Conservation (phyloP, 2,329 filamentous ascomycete genomes). For the Aspergillus pseudotamarii region DNA sequence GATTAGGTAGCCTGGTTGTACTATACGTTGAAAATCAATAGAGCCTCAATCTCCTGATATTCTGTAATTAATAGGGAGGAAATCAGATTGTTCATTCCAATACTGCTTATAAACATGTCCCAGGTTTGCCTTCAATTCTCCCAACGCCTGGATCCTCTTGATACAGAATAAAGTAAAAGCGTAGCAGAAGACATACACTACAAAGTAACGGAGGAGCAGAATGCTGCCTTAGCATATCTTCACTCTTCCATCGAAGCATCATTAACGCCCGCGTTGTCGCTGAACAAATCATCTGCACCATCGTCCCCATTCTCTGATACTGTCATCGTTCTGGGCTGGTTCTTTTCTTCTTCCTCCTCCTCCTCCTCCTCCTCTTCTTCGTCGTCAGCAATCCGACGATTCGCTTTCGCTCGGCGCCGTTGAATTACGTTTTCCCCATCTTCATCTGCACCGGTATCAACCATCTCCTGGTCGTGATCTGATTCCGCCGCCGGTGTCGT, state of each 20-base stretch:
- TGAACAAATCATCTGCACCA: conserved; percentile 43
- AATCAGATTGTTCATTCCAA: background rate
- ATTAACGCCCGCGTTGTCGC: conserved; percentile 33
- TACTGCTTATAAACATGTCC: background rate
- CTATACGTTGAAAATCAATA: background rate
- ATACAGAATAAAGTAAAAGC: conserved; percentile 13
- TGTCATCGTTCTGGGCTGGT: conserved; percentile 22
- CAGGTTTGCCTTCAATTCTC: conserved; percentile 1
- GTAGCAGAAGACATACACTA: conserved; percentile 13
- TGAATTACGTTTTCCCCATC: conserved; percentile 33
- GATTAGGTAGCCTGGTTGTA: background rate
- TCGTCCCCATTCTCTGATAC: conserved; percentile 26
- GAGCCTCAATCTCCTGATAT: background rate
- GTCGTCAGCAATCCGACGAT: conserved; percentile 37
- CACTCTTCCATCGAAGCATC: conserved; percentile 40
- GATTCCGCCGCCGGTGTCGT: conserved; percentile 30
- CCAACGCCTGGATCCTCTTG: conserved; percentile 10
- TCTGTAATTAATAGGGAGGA: background rate
- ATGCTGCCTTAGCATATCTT: background rate
- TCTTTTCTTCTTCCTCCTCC: conserved; percentile 50
- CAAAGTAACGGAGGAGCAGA: background rate
- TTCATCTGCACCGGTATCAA: conserved; percentile 48
- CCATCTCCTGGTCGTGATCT: conserved; percentile 4
- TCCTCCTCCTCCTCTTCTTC: conserved; percentile 46
- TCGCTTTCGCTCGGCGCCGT: conserved; percentile 37